Evolutionary conservation across 2,329 filamentous ascomycete genomes (phyloP), one percentile per base, ranked within the genome.

Genomic region (Fusarium sp.): DNA sequence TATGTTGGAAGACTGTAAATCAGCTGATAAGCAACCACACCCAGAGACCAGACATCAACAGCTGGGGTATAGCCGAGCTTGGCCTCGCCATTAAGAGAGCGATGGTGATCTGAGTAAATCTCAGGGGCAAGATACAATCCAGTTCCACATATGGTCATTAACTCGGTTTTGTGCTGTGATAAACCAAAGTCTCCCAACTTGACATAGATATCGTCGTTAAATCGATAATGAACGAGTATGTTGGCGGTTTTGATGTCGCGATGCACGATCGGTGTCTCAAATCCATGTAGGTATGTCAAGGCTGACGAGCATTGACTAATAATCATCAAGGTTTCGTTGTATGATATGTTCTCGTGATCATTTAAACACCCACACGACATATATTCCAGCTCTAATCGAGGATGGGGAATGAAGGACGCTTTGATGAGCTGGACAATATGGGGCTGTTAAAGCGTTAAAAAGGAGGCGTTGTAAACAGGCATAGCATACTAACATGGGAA

Each of bases 201-300:
- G 67, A 96, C 87, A 53, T 86, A 86, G 25, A 96, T 79, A 17
- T 92, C 82, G 65, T 89, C 89, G 75, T 95, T 88, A 17, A 90
- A 38, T 35, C 51, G 55, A 23, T 27, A 93, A 11, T 88, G 85
- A 29, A 97, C 80, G 7, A 97, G 79, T 17, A 97, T 97, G 71
- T 96, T 96, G 72, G 95, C 91, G 0, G 92, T 92, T 75, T 96
- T 96, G 77, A 97, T 96, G 68, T 97, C 93, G 53, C 93, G 88
- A 75, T 97, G 93, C 4, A 96, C 92, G 71, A 97, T 95, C 43
- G 51, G 49, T 23, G 57, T 23, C 0, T 49, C 23, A 1, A 19
- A n/a, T 4, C 47, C 37, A 19, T 69, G 66, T 25, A 69, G 33
- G 32, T 56, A 63, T 21, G 17, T 32, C n/a, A 69, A 43, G 21